These are phyloP conservation scores for Beta corolliflora DNA, from an alignment of 179 eudicot species.

Conservation along the genomic window DNA sequence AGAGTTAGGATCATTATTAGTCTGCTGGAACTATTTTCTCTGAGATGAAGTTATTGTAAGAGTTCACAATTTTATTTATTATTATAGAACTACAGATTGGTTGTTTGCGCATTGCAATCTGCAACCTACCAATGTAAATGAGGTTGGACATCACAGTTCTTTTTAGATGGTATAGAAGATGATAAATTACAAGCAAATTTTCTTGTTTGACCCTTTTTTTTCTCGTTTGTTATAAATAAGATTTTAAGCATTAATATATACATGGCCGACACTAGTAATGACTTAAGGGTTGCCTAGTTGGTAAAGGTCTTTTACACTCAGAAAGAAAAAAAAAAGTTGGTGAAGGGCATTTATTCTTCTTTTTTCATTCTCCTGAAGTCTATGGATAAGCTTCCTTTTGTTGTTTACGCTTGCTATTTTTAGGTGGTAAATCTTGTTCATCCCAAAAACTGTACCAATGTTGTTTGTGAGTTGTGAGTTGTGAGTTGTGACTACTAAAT, in stretches of 20 bases:
- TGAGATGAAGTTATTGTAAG: slow-evolving; percentile 1
- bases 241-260: background rate
- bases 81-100: slow-evolving; percentile 14
- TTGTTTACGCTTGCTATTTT: too few relatives aligned
- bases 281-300: too few relatives aligned
- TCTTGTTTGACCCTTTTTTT: background rate
- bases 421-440: too few relatives aligned
- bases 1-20: slow-evolving; percentile 12
- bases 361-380: too few relatives aligned
- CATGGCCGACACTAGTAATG: background rate
- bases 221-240: background rate
- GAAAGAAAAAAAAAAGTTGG: background rate
- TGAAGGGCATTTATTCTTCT: background rate
- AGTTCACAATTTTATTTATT: background rate
- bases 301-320: too few relatives aligned
- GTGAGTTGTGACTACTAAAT: too few relatives aligned
- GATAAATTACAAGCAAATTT: slow-evolving; percentile 23
- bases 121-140: slow-evolving; percentile 27
- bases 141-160: slow-evolving; percentile 12
- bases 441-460: too few relatives aligned
- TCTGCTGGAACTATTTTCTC: slow-evolving; percentile 13
- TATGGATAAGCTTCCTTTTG: too few relatives aligned
- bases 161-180: slow-evolving; percentile 16
- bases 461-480: too few relatives aligned
- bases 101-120: slow-evolving; percentile 28